These are phyloP conservation scores for Phytophthora pinifolia DNA, from an alignment of 352 stramenopile species.

Conservation along the genomic window DNA sequence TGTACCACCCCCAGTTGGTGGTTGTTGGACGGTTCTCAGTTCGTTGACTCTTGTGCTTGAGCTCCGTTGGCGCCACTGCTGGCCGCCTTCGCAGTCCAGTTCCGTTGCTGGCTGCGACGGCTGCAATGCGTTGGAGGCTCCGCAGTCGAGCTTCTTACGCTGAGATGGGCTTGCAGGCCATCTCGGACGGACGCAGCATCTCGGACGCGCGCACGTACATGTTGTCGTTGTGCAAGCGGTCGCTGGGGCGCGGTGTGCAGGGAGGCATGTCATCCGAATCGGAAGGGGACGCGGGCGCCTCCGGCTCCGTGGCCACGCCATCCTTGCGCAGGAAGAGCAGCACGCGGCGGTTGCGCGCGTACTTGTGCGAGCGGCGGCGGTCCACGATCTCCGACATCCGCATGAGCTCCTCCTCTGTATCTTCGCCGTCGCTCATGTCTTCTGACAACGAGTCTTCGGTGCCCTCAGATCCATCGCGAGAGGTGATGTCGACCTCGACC, in stretches of 20 bases:
- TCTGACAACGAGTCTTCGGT: constrained; percentile 42
- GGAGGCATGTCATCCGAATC: constrained; percentile 12
- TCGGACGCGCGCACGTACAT: constrained; percentile 39
- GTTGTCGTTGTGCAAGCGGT: constrained; percentile 23
- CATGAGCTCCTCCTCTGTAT: constrained; percentile 39
- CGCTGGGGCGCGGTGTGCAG: constrained; percentile 17
- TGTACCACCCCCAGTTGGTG: constrained; percentile 35
- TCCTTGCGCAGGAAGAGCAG: constrained; percentile 60
- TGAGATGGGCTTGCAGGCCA: constrained; percentile 21
- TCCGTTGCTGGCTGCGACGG: constrained; percentile 32
- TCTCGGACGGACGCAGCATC: constrained; percentile 33
- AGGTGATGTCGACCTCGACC: constrained; percentile 32
- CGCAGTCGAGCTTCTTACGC: constrained; percentile 3
- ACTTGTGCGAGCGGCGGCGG: constrained; percentile 56
- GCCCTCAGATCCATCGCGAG: constrained; percentile 38
- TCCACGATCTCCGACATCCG: constrained; percentile 47
- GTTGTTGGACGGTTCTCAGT: constrained; percentile 11
- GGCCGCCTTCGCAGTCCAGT: constrained; percentile 28
- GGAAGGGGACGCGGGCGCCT: background rate
- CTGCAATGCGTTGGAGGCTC: background rate
- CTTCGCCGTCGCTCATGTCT: constrained; percentile 41
- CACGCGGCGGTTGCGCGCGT: constrained; percentile 53
- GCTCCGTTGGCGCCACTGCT: constrained; percentile 5
- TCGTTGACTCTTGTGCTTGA: constrained; percentile 1
- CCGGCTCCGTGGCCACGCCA: constrained; percentile 11